Evolutionary conservation across 2,329 filamentous ascomycete species (phyloP), one percentile per base, ranked within the genome.

Genomic region (Paracoccidioides brasiliensis): DNA sequence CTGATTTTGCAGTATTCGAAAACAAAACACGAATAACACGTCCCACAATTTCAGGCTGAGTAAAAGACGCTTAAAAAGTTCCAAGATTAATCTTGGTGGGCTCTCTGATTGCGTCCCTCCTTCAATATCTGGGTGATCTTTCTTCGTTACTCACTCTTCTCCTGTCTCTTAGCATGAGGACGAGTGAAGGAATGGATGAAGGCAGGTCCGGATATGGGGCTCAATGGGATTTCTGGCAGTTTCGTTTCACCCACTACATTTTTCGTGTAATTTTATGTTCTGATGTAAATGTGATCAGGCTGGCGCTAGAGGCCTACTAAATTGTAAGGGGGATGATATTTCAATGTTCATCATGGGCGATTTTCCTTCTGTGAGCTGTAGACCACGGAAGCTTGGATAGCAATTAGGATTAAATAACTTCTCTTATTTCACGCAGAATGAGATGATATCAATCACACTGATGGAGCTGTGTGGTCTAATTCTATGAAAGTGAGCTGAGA

Each of bases 171-270:
- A 43, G 30, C 38, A 46, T 28, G 43, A 9, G 3, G 28, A 10
- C 48, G 10, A 32, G 32, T 5, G 38, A 38, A 30, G 28, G 37
- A 12, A 12, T n/a, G 46, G 41, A 46, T 45, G 41, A 44, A 35
- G 15, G 52, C 15, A 12, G 22, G n/a, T 6, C 15, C 50, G 14
- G 12, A 4, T 35, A n/a, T 9, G 41, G 32, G 52, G 30, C 32
- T 53, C 52, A 37, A 54, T 61, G 59, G 58, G 52, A 59, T 57
- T 58, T 38, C 9, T 38, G 33, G 59, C 58, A 58, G 63, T 64
- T 63, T 56, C 62, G 61, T 65, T 65, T 63, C 63, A 58, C 59
- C 55, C 61, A 52, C 62, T 61, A 65, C 61, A 62, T 60, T 54
- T 48, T 49, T 42, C 3, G 22, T 33, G 10, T 35, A 33, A 12